These are phyloP conservation scores for Elaphomyces granulatus DNA, from an alignment of 495 filamentous ascomycete genomes.

Conservation along the genomic window DNA sequence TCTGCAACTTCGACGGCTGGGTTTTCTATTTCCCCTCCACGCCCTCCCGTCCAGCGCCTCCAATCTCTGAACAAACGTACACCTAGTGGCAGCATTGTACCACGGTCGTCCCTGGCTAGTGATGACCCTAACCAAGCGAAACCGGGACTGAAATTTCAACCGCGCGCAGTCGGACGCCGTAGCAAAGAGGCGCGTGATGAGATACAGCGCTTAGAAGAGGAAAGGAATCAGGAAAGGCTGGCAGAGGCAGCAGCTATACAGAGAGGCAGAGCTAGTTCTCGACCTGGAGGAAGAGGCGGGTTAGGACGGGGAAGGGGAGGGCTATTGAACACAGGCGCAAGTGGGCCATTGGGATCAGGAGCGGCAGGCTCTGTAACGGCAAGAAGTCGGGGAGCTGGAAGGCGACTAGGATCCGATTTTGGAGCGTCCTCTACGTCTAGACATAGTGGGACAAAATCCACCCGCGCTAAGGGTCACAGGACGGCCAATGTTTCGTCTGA, in stretches of 20 bases:
- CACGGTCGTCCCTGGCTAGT: slow-evolving; percentile 10
- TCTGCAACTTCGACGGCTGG: neutral
- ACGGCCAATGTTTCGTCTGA: slow-evolving; percentile 25
- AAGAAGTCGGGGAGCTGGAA: slow-evolving; percentile 12
- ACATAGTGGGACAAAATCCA: slow-evolving; percentile 14
- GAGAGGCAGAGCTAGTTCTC: slow-evolving; percentile 18
- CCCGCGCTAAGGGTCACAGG: neutral
- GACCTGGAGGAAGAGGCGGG: slow-evolving; percentile 14
- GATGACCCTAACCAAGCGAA: slow-evolving; percentile 17
- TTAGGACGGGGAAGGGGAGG: slow-evolving; percentile 23
- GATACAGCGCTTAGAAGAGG: slow-evolving; percentile 32
- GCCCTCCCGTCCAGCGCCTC: slow-evolving; percentile 29
- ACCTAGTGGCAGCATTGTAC: slow-evolving; percentile 25
- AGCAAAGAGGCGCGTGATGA: slow-evolving; percentile 40
- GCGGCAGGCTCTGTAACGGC: slow-evolving; percentile 4
- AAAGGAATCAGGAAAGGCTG: slow-evolving; percentile 31
- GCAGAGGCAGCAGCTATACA: slow-evolving; percentile 31
- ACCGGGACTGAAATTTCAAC: slow-evolving; percentile 34
- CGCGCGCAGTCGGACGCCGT: slow-evolving; percentile 30
- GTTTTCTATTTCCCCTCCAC: slow-evolving; percentile 9
- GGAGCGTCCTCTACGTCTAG: slow-evolving; percentile 14
- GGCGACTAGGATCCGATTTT: slow-evolving; percentile 12
- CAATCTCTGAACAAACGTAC: slow-evolving; percentile 30
- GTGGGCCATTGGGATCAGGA: slow-evolving; percentile 21
- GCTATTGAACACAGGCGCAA: slow-evolving; percentile 13